Percentiles rank a stretch among this genome's conserved stretches.
Conservation (phyloP, 192 early-diverging fungal species). For the Blastocladiella britannica region DNA sequence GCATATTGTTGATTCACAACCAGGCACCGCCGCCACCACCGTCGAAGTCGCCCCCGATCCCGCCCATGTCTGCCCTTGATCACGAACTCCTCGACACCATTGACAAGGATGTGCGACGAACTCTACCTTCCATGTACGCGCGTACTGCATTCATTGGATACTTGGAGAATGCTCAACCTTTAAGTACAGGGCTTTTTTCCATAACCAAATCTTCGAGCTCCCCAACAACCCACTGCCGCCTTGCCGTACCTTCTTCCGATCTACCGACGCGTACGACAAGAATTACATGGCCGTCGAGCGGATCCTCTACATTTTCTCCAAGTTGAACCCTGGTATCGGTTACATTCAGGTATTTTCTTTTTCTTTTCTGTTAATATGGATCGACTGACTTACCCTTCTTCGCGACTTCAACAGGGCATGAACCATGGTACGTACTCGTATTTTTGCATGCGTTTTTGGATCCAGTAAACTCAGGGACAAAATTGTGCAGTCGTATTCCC, state of each 20-base stretch:
- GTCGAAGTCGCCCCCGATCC: too few relatives aligned
- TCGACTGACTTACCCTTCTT: too few relatives aligned
- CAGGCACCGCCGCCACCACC: too few relatives aligned
- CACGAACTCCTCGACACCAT: constrained; percentile 43
- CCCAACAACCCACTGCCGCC: constrained; percentile 5
- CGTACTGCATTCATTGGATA: too few relatives aligned
- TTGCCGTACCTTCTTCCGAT: constrained; percentile 1
- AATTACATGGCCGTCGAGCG: constrained; percentile 64
- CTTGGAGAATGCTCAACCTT: too few relatives aligned
- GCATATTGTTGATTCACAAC: too few relatives aligned
- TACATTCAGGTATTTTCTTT: constrained; percentile 66
- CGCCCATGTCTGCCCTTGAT: constrained; percentile 9
- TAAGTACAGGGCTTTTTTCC: constrained; percentile 46
- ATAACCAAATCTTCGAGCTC: constrained; percentile 17
- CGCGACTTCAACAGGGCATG: too few relatives aligned
- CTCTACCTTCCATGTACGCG: constrained; percentile 39
- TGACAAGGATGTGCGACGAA: constrained; percentile 51
- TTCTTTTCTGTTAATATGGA: too few relatives aligned
- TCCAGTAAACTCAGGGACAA: too few relatives aligned
- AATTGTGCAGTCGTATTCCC: constrained; percentile 12
- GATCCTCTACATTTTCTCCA: constrained; percentile 56
- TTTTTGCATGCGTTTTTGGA: too few relatives aligned
- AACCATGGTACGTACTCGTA: too few relatives aligned
- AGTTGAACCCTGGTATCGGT: constrained; percentile 55
- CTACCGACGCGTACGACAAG: constrained; percentile 20